Conservation (phyloP, 2,329 filamentous ascomycete species). For the Claviceps paspali region DNA sequence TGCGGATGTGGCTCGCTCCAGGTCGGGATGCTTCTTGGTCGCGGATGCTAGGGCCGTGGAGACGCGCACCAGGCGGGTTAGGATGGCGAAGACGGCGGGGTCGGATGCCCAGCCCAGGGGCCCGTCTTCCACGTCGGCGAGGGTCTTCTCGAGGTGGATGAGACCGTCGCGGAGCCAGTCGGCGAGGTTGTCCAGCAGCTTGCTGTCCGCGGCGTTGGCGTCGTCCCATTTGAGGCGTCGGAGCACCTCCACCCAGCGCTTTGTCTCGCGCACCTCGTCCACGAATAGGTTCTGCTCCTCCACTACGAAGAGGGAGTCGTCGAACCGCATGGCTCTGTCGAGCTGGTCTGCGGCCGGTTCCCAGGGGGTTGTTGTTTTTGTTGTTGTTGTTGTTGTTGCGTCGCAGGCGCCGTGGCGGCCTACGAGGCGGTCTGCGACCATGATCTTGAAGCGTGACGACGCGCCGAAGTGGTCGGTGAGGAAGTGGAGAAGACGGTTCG, state of each 20-base stretch:
- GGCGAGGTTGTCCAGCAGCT: constrained; percentile 18
- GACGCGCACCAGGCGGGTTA: constrained; percentile 29
- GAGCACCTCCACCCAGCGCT: constrained; percentile 48
- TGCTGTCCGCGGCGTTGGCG: too few relatives aligned
- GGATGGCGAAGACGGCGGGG: constrained; percentile 49
- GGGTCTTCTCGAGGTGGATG: constrained; percentile 19
- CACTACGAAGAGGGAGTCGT: constrained; percentile 63
- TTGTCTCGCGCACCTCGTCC: constrained; percentile 62
- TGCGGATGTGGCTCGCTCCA: constrained; percentile 7
- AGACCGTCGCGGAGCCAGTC: constrained; percentile 39
- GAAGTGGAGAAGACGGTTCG: constrained; percentile 28
- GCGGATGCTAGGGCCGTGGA: constrained; percentile 19
- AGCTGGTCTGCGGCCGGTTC: constrained; percentile 25
- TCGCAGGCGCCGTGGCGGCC: constrained; percentile 9
- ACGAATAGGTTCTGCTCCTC: constrained; percentile 94
- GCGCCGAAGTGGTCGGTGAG: constrained; percentile 22
- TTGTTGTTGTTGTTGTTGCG: not conserved
- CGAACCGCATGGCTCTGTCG: constrained; percentile 30
- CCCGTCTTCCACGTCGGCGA: constrained; percentile 35
- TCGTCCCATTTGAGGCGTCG: constrained; percentile 9
- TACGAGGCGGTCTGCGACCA: constrained; percentile 28
- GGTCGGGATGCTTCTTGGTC: not conserved
- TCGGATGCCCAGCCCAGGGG: constrained; percentile 60
- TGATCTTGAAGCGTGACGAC: constrained; percentile 21
- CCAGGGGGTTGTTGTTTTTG: constrained; percentile 3